Evolutionary conservation across 75 land plant species (phyloP).

Genomic region (Sequoiadendron giganteum): DNA sequence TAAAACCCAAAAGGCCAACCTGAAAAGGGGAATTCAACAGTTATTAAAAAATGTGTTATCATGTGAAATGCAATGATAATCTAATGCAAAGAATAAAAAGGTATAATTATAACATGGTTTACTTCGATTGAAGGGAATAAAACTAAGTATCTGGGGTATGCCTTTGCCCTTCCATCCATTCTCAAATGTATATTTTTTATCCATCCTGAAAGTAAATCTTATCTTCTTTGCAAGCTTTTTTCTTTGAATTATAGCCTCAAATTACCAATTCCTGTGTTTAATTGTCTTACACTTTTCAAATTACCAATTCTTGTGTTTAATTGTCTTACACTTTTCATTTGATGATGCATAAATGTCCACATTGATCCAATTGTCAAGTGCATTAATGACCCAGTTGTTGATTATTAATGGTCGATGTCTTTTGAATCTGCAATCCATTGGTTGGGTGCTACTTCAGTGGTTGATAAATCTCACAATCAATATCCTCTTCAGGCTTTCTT

Average conservation of each 20-base stretch:
- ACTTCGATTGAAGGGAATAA: too few relatives aligned
- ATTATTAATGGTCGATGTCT: background rate
- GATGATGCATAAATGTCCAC: background rate
- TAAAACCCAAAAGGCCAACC: background rate
- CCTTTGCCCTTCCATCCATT: background rate
- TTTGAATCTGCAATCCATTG: background rate
- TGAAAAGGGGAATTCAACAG: background rate
- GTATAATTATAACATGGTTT: background rate
- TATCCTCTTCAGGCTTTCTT: background rate
- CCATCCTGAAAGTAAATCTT: background rate
- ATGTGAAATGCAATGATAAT: background rate
- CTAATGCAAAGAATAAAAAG: background rate
- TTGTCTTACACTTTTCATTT: background rate
- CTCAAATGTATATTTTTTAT: background rate
- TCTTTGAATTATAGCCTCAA: background rate
- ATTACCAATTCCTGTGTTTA: background rate
- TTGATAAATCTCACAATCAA: background rate
- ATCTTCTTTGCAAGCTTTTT: background rate
- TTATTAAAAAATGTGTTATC: background rate
- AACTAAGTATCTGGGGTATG: background rate
- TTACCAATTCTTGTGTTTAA: background rate
- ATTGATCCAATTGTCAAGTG: background rate
- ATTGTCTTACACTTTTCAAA: background rate
- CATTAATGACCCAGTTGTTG: background rate
- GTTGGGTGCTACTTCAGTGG: background rate